Base-by-base conservation (phyloP, 192 early-diverging fungal species). In the Funneliformis mosseae region DNA sequence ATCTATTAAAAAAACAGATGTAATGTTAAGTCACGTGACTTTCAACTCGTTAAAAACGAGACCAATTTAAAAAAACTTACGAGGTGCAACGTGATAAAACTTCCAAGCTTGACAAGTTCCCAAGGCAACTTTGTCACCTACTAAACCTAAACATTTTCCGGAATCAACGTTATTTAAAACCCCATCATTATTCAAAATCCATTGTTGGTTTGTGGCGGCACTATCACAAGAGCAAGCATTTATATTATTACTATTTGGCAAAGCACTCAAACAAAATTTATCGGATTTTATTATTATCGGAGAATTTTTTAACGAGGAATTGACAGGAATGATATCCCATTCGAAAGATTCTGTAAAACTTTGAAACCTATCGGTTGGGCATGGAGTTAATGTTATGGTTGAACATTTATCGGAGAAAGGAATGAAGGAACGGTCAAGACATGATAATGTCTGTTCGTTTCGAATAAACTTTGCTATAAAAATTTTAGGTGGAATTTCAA, bases 181-280 rank as follows among this genome's bases (percentile, higher is more conserved):
- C 27, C 9, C 66, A 66, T 77, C 62, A 14, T 23, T 23, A 66
- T 5, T 67, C 16, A 66, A 25, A 38, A 33, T 77, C 78, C 78
- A 79, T 48, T 61, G 70, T 78, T 78, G 76, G 7, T 39, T 18
- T 2, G 8, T 16, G 3, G 3, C n/a, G n/a, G n/a, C 27, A 50
- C 48, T 59, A 61, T 79, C 78, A 39, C 78, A 79, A 11, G 78
- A 28, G 71, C 78, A 79, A 39, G 25, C 67, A 61, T 70, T 10
- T 7, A 67, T 64, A 77, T 18, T 39, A 3, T 33, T 33, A 33
- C 33, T 33, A 78, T 78, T 59, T 41, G 78, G 41, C n/a, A 16
- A 16, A 33, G 45, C 25, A 10, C 62, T 8, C 23, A 79, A 48
- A 21, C 78, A 79, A 21, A 79, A 27, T 41, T 79, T n/a, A 23